Evolutionary conservation across 257 asterid species (phyloP).

Genomic region (Thymus quinquecostatus): DNA sequence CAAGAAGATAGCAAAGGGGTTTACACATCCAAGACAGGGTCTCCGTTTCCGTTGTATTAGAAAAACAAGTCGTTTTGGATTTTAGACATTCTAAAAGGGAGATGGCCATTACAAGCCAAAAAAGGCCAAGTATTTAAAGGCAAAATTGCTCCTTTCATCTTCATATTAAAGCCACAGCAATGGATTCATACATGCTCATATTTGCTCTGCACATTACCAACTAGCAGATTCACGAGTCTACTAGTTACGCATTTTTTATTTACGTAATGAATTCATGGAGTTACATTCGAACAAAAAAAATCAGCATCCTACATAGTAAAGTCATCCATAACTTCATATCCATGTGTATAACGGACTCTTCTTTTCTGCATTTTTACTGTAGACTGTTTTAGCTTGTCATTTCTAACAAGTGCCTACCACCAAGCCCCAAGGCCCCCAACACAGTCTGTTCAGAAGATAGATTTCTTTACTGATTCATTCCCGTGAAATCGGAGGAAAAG

Average conservation of each 20-base stretch:
- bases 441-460: background rate
- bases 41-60: background rate
- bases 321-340: background rate
- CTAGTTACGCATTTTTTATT: background rate
- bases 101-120: background rate
- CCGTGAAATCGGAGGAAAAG: background rate
- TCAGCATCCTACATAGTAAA: background rate
- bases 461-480: background rate
- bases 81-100: background rate
- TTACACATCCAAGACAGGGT: background rate
- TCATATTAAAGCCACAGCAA: background rate
- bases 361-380: background rate
- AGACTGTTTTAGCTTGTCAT: background rate
- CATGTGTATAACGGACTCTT: background rate
- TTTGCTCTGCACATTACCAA: background rate
- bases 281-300: background rate
- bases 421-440: no score
- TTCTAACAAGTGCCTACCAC: background rate
- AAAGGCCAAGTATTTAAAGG: background rate
- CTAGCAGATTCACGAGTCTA: background rate
- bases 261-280: background rate
- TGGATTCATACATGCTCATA: background rate
- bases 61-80: background rate
- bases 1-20: background rate
- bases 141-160: background rate